Conservation (phyloP, 208 protist species). For the Wallacemonas sp. region DNA sequence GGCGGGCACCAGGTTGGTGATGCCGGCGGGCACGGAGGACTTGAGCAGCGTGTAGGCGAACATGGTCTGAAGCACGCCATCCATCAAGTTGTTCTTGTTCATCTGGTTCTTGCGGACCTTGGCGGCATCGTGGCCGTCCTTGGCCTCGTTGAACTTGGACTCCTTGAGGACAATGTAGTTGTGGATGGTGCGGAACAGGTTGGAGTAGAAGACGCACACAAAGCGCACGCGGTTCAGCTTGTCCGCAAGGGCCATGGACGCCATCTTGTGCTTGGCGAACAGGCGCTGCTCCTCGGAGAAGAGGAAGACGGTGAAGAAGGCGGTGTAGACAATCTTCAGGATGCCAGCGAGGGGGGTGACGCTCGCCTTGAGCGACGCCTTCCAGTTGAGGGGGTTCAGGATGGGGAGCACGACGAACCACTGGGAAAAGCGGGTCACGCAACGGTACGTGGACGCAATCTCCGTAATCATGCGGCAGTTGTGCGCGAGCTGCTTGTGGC, state of each 20-base stretch:
- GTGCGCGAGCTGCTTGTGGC: conserved; percentile 36
- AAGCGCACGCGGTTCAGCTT: conserved; percentile 70
- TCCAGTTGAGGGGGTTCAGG: conserved; percentile 57
- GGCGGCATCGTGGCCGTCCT: conserved; percentile 42
- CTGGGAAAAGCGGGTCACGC: conserved; percentile 71
- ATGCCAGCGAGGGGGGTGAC: conserved; percentile 45
- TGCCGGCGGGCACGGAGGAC: conserved; percentile 50
- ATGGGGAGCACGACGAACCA: conserved; percentile 63
- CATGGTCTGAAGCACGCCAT: conserved; percentile 67
- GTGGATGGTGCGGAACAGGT: conserved; percentile 62
- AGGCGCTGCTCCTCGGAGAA: conserved; percentile 76
- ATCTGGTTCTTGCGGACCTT: conserved; percentile 56
- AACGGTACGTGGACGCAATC: conserved; percentile 68
- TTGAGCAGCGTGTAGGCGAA: conserved; percentile 80
- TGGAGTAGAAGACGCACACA: conserved; percentile 88
- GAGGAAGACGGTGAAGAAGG: conserved; percentile 77
- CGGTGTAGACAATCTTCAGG: conserved; percentile 57
- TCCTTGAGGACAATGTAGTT: conserved; percentile 61
- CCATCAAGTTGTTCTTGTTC: conserved; percentile 56
- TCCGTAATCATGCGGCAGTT: conserved; percentile 54
- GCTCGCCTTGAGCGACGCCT: conserved; percentile 33
- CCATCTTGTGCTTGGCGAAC: conserved; percentile 53
- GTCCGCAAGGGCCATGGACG: conserved; percentile 31
- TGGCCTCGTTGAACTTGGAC: conserved; percentile 40
- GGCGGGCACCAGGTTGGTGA: conserved; percentile 35